A percentile compares a stretch with the other conserved stretches of the same genome.
Conservation (phyloP, 768 basidiomycete genomes). For the Mycena chlorophos region DNA sequence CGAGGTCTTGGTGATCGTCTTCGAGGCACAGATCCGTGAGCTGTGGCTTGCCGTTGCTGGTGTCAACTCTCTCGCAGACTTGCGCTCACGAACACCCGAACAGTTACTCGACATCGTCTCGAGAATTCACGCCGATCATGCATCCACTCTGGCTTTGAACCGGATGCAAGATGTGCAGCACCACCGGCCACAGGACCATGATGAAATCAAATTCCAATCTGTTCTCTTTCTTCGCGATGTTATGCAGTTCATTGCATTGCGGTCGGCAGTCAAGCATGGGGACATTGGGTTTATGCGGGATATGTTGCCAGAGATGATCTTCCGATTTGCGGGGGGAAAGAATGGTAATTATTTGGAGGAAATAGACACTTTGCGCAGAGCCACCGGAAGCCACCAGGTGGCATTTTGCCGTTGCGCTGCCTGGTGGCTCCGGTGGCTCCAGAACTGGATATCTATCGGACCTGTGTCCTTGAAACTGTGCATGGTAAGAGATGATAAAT, state of each 20-base stretch:
- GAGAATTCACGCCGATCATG: conserved; percentile 11
- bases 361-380: conserved; percentile 26
- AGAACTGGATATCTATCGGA: background rate
- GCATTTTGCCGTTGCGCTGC: conserved; percentile 2
- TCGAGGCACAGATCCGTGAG: conserved; percentile 27
- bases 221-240: conserved; percentile 26
- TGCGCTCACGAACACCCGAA: conserved; percentile 18
- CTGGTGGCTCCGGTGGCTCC: too few relatives aligned
- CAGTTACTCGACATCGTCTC: conserved; percentile 21
- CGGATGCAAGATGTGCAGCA: conserved; percentile 2
- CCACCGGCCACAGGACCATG: background rate
- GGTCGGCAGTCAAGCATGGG: conserved; percentile 26
- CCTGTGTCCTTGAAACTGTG: too few relatives aligned
- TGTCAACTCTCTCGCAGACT: conserved; percentile 14
- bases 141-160: conserved; percentile 22
- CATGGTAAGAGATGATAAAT: too few relatives aligned
- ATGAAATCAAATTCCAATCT: conserved; percentile 9
- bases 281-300: conserved; percentile 24
- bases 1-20: conserved; percentile 26
- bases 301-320: conserved; percentile 23
- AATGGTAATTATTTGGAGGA: conserved; percentile 28
- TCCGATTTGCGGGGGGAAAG: conserved; percentile 25
- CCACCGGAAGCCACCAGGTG: conserved; percentile 23
- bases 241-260: conserved; percentile 26
- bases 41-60: conserved; percentile 21